Evolutionary conservation across 805 yeast species (phyloP).

Genomic region (Yamadazyma tumulicola): DNA sequence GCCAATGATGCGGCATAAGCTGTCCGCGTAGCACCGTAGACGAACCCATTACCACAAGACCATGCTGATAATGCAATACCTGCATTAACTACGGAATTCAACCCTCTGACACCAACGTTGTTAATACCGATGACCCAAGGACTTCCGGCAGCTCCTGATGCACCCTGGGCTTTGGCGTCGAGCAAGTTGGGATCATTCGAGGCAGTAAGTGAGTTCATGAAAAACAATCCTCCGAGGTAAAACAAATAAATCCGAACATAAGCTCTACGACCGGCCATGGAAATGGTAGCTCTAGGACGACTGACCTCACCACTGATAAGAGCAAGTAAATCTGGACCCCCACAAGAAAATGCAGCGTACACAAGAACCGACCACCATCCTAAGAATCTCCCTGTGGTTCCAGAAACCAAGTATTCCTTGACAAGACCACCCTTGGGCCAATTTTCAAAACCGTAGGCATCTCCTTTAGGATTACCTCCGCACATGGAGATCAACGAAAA

Average conservation of each 20-base stretch:
- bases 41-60: slow-evolving; percentile 36
- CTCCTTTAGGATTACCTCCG: slow-evolving; percentile 34
- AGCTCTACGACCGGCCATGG: slow-evolving; percentile 32
- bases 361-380: slow-evolving; percentile 32
- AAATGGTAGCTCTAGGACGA: slow-evolving; percentile 37
- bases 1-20: slow-evolving; percentile 33
- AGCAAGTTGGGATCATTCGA: slow-evolving; percentile 30
- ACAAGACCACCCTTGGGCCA: slow-evolving; percentile 34
- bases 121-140: slow-evolving; percentile 39
- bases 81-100: slow-evolving; percentile 33
- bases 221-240: slow-evolving; percentile 36
- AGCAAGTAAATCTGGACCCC: slow-evolving; percentile 34
- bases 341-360: slow-evolving; percentile 34
- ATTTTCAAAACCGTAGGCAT: slow-evolving; percentile 33
- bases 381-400: slow-evolving; percentile 31
- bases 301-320: slow-evolving; percentile 39
- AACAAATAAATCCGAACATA: slow-evolving; percentile 33
- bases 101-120: slow-evolving; percentile 31
- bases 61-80: slow-evolving; percentile 32
- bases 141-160: slow-evolving; percentile 38
- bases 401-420: slow-evolving; percentile 23
- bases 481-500: slow-evolving; percentile 33
- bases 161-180: slow-evolving; percentile 18
- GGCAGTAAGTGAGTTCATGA: slow-evolving; percentile 32
- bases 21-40: slow-evolving; percentile 33